phyloP scores from a whole-genome alignment of 805 yeast genomes.

The Candida xyloterini region DNA sequence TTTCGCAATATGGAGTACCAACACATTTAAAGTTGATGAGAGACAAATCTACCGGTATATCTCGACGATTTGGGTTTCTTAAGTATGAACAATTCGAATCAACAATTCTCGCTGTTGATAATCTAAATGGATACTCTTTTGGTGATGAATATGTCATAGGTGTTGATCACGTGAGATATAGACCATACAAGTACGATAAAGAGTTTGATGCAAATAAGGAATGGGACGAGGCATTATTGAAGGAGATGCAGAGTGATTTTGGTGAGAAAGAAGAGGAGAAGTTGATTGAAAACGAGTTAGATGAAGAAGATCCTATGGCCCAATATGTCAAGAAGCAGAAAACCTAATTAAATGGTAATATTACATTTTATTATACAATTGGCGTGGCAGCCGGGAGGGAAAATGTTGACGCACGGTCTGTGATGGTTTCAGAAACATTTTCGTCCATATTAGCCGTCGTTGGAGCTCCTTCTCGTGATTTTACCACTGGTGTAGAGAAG shows the following conservation, averaged over 20 bases:
- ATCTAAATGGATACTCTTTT: constrained; percentile 61
- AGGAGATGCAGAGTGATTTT: constrained; percentile 47
- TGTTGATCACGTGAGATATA: constrained; percentile 73
- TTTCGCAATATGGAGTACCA: constrained; percentile 89
- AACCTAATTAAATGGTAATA: not conserved
- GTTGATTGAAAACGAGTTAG: constrained; percentile 5
- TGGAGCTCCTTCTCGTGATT: constrained; percentile 8
- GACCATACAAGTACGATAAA: constrained; percentile 39
- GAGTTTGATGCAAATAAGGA: constrained; percentile 45
- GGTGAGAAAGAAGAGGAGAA: constrained; percentile 36
- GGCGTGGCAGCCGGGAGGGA: constrained; percentile 23
- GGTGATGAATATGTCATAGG: constrained; percentile 46
- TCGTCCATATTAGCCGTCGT: not conserved
- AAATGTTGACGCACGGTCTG: constrained; percentile 19
- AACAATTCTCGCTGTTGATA: constrained; percentile 83
- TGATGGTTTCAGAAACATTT: not conserved
- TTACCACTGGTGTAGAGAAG: constrained; percentile 22
- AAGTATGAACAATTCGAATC: constrained; percentile 81
- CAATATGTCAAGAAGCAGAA: constrained; percentile 21
- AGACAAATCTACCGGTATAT: constrained; percentile 61
- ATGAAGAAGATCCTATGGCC: constrained; percentile 38
- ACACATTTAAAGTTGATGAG: constrained; percentile 68
- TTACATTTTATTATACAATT: constrained; percentile 5
- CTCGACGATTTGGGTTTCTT: constrained; percentile 75
- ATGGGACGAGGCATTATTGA: constrained; percentile 28